phyloP scores from a whole-genome alignment of 106 monocot species.

The Phalaenopsis equestris region DNA sequence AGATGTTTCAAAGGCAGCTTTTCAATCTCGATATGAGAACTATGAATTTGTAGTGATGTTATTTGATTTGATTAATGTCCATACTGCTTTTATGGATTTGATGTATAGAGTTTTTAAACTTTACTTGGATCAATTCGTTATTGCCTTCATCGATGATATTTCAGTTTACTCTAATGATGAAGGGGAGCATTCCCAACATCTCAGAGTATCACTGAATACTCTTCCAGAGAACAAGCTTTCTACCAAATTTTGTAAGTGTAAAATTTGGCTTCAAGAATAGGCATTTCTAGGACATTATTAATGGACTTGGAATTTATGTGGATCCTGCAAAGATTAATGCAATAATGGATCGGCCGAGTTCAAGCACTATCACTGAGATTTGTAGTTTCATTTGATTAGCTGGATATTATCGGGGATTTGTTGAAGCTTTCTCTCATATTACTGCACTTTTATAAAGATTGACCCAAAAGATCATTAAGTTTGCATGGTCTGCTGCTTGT shows the following conservation, averaged over 20 bases:
- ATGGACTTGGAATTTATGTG: not conserved
- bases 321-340: not conserved
- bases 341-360: not conserved
- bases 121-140: not conserved
- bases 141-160: not conserved
- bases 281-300: not conserved
- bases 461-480: not conserved
- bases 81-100: not conserved
- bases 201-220: not conserved
- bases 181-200: not conserved
- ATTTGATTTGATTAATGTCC: not conserved
- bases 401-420: not conserved
- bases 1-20: no score
- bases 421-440: not conserved
- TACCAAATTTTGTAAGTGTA: no score
- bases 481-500: not conserved
- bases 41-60: not conserved
- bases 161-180: no score
- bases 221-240: not conserved
- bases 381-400: not conserved
- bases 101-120: no score
- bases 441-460: not conserved
- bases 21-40: not conserved
- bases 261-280: no score
- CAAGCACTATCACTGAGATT: not conserved